Conservation (phyloP, 192 early-diverging fungal species). For the Obelidium mucronatum region DNA sequence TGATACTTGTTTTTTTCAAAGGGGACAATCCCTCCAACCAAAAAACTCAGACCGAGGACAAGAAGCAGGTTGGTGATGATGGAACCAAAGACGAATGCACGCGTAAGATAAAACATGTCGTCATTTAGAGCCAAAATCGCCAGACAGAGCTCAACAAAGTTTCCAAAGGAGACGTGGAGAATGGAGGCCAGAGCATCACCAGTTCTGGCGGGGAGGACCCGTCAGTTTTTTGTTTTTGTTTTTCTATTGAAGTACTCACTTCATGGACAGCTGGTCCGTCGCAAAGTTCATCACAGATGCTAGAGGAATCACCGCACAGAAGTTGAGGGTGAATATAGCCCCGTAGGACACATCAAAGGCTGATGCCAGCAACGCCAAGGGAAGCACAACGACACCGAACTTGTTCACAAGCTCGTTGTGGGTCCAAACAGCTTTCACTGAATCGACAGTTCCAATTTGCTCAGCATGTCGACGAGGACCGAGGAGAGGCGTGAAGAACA, state of each 20-base stretch:
- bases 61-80: slow-evolving; percentile 89
- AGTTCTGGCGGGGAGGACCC: too few relatives aligned
- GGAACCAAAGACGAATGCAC: slow-evolving; percentile 84
- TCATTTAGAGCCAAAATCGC: slow-evolving; percentile 81
- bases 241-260: too few relatives aligned
- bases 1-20: slow-evolving; percentile 71
- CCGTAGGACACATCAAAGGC: slow-evolving; percentile 69
- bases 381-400: slow-evolving; percentile 76
- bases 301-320: slow-evolving; percentile 86
- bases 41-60: slow-evolving; percentile 87
- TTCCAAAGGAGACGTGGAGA: slow-evolving; percentile 82
- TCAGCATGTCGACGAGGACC: too few relatives aligned
- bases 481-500: too few relatives aligned
- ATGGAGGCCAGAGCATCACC: too few relatives aligned
- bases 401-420: slow-evolving; percentile 50
- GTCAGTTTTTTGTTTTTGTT: too few relatives aligned
- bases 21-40: slow-evolving; percentile 74
- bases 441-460: too few relatives aligned
- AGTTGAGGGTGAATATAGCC: slow-evolving; percentile 81
- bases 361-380: slow-evolving; percentile 75
- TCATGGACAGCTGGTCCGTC: slow-evolving; percentile 86
- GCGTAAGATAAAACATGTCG: slow-evolving; percentile 81
- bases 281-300: slow-evolving; percentile 87
- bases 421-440: too few relatives aligned
- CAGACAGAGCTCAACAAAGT: slow-evolving; percentile 81